phyloP scores from a whole-genome alignment of 495 filamentous ascomycete species.

The Wilcoxina mikolae region DNA sequence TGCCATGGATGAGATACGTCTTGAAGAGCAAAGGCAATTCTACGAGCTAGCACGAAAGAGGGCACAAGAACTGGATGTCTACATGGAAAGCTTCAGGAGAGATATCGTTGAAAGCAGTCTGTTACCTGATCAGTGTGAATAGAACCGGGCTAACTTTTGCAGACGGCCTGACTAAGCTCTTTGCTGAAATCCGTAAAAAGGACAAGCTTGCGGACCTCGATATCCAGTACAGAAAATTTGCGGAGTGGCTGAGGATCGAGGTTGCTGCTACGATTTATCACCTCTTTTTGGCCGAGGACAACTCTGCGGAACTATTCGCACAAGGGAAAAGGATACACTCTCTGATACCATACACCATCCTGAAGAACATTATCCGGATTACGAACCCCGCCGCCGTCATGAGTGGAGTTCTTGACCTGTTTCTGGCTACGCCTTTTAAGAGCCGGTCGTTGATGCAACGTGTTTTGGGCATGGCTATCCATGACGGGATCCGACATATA shows the following conservation, averaged over 20 bases:
- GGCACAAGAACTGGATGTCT: slow-evolving; percentile 83
- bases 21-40: slow-evolving; percentile 84
- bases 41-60: slow-evolving; percentile 88
- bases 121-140: slow-evolving; percentile 23
- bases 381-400: slow-evolving; percentile 94
- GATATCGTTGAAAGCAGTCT: slow-evolving; percentile 66
- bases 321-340: slow-evolving; percentile 89
- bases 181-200: slow-evolving; percentile 82
- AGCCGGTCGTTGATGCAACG: slow-evolving; percentile 78
- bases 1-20: slow-evolving; percentile 67
- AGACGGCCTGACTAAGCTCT: slow-evolving; percentile 86
- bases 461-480: slow-evolving; percentile 78
- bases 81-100: slow-evolving; percentile 78
- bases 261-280: slow-evolving; percentile 95
- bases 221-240: slow-evolving; percentile 93
- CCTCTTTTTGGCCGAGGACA: slow-evolving; percentile 93
- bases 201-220: slow-evolving; percentile 70
- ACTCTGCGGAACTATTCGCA: slow-evolving; percentile 87
- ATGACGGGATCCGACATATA: slow-evolving; percentile 72
- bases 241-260: slow-evolving; percentile 95
- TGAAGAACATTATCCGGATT: slow-evolving; percentile 94
- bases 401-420: slow-evolving; percentile 80
- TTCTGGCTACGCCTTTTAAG: slow-evolving; percentile 87
- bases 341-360: slow-evolving; percentile 72
- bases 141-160: slow-evolving; percentile 14